Evolutionary conservation across 2,329 filamentous ascomycete species (phyloP).

Genomic region (Colletotrichum sp.): DNA sequence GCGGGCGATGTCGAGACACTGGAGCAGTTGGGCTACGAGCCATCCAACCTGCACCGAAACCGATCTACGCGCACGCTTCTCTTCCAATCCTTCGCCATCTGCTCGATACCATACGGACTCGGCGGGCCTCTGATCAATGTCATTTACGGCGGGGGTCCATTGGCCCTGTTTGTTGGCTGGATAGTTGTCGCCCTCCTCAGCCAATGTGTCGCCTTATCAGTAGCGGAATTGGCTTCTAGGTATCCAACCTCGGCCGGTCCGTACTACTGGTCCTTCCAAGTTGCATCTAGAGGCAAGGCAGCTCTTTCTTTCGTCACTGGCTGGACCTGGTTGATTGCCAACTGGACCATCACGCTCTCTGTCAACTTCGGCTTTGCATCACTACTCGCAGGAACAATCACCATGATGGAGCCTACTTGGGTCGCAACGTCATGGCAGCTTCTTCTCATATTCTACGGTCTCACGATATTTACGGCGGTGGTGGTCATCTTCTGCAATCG

Average conservation of each 20-base stretch:
- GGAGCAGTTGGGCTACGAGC: conserved; percentile 68
- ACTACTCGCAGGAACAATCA: conserved; percentile 59
- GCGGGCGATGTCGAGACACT: conserved; percentile 64
- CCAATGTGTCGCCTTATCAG: neutral
- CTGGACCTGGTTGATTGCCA: conserved; percentile 78
- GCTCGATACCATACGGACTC: conserved; percentile 75
- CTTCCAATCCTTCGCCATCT: conserved; percentile 79
- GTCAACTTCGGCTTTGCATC: conserved; percentile 81
- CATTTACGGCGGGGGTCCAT: neutral
- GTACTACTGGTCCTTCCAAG: conserved; percentile 58
- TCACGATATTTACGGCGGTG: conserved; percentile 68
- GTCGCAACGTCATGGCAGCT: conserved; percentile 65
- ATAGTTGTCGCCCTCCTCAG: neutral
- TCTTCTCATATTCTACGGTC: conserved; percentile 73
- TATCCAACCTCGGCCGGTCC: neutral
- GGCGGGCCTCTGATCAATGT: conserved; percentile 63
- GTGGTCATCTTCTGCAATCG: conserved; percentile 71
- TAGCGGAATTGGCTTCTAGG: neutral
- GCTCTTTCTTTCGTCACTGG: conserved; percentile 59
- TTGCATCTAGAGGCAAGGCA: conserved; percentile 70
- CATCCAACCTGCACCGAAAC: conserved; percentile 63
- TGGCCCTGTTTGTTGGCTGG: neutral
- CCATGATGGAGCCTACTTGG: conserved; percentile 57
- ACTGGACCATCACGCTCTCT: conserved; percentile 79
- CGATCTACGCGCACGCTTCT: conserved; percentile 72